Base-by-base conservation (phyloP, 768 basidiomycete species). In the Calocybe cyanea region DNA sequence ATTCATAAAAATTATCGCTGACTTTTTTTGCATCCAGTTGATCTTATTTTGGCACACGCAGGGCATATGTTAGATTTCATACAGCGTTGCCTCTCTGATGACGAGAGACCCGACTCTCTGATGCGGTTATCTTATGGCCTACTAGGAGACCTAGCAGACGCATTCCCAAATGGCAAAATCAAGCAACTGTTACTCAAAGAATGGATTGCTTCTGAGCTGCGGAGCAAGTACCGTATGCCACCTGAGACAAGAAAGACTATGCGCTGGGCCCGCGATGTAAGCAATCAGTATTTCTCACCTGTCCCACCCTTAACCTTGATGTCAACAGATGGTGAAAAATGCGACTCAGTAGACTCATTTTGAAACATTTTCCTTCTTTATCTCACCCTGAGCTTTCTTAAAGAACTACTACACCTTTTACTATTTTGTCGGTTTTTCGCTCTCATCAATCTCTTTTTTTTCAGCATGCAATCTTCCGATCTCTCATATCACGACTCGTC, bases 211-310 rank as follows among this genome's bases (percentile, higher is more conserved):
- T 66, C 68, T 17, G 81, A 90, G 52, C 67, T 94, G 55, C 79
- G 88, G 51, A 74, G 77, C 39, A 90, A 85, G 65, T 76, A 76
- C 35, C 82, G 89, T 18, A 81, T 85, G 71, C 76, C 80, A 6
- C 64, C 72, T 33, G 90, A 93, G 54, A 86, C 85, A 30, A 92
- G 86, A 78, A 87, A 83, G 75, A 91, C 88, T 2, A 72, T 92
- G 69, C 86, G 89, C 51, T 96, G 93, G 92, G 92, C 93, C 15
- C 80, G 88, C 43, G 92, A 96, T 80, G 92, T 93, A 53, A 43
- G 80, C 63, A 19, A 32, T 19, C 39, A 14, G 10, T 37, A 24
- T 38, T 51, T 18, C 19, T 21, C 20, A 33, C 38, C 36, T 40
- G 38, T 13, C 23, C 34, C 17, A 40, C 10, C n/a, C 13, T 21